phyloP scores from a whole-genome alignment of 306 rosid genomes.

The Chamaecrista fasciculata region DNA sequence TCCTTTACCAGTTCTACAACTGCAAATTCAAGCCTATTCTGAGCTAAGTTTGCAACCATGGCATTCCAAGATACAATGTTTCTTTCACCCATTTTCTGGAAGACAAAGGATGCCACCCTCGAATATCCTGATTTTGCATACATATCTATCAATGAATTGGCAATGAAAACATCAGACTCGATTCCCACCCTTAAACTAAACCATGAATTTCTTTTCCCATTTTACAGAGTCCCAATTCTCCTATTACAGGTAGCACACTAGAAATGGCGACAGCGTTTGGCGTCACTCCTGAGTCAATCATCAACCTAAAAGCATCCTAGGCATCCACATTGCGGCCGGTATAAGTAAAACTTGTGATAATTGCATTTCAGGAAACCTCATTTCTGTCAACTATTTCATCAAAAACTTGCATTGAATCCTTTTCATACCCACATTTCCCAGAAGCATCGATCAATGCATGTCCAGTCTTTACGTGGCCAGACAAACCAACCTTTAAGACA shows the following conservation, averaged over 20 bases:
- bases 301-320: constrained; percentile 48
- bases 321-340: constrained; percentile 49
- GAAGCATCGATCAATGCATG: constrained; percentile 77
- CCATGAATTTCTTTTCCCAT: constrained; percentile 65
- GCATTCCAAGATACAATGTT: constrained; percentile 88
- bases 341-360: constrained; percentile 66
- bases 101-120: constrained; percentile 49
- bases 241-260: constrained; percentile 67
- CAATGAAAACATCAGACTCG: constrained; percentile 58
- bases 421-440: constrained; percentile 71
- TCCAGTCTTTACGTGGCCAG: constrained; percentile 45
- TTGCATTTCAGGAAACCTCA: constrained; percentile 87
- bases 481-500: constrained; percentile 72
- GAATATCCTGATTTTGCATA: constrained; percentile 72
- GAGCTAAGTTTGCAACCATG: constrained; percentile 81
- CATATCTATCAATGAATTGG: constrained; percentile 80
- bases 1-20: constrained; percentile 55
- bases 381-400: constrained; percentile 60
- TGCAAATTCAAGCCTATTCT: constrained; percentile 58
- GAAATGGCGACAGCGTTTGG: constrained; percentile 75
- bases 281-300: constrained; percentile 54
- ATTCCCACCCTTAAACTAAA: constrained; percentile 59
- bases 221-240: constrained; percentile 54
- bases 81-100: constrained; percentile 53
- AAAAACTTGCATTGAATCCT: constrained; percentile 59